Conservation (phyloP, 2,329 filamentous ascomycete species). For the Colletotrichum lentis region DNA sequence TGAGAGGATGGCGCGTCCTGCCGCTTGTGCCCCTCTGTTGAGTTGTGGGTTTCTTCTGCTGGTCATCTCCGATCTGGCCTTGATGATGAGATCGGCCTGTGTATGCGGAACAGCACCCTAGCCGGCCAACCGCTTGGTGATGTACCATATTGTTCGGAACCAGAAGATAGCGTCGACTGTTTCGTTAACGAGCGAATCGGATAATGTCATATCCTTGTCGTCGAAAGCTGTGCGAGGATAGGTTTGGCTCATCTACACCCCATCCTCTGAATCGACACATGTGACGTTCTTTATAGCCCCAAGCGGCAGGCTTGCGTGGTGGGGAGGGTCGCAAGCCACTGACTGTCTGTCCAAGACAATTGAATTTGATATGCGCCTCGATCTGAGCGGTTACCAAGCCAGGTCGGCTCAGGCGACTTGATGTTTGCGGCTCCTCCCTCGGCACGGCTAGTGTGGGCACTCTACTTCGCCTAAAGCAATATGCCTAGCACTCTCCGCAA, state of each 20-base stretch:
- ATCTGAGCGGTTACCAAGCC: constrained; percentile 11
- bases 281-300: constrained; percentile 18
- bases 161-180: no score
- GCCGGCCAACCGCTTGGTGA: constrained; percentile 15
- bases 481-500: constrained; percentile 2
- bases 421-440: constrained; percentile 6
- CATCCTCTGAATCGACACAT: neutral
- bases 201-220: constrained; percentile 1
- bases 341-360: constrained; percentile 11
- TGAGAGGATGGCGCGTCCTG: neutral
- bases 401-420: constrained; percentile 7
- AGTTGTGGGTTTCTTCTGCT: constrained; percentile 2
- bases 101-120: constrained; percentile 12
- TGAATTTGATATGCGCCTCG: constrained; percentile 16
- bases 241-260: neutral
- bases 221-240: neutral
- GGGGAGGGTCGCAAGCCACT: constrained; percentile 19
- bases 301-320: constrained; percentile 12
- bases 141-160: neutral
- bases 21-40: constrained; percentile 13
- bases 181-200: constrained; percentile 3
- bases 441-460: constrained; percentile 8
- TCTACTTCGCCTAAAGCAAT: neutral
- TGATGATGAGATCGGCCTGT: constrained; percentile 20
- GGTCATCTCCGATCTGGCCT: constrained; percentile 23